Percentiles rank a stretch among this genome's conserved stretches.
Evolutionary conservation across 2,329 filamentous ascomycete genomes (phyloP).

Genomic region (Trichophyton rubrum): DNA sequence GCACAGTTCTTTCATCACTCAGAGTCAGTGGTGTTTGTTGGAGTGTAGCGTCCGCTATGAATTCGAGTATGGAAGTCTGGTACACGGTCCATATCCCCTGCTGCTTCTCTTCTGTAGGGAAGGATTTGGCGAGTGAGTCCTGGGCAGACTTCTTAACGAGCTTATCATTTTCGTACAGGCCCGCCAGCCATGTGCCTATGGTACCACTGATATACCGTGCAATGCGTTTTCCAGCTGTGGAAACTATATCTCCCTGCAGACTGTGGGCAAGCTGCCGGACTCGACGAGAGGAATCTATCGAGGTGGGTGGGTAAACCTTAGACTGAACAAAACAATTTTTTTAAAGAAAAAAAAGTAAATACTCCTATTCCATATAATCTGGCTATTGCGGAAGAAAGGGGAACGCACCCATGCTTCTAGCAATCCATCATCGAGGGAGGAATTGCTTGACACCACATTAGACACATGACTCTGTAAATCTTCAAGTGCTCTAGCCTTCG

Average conservation of each 20-base stretch:
- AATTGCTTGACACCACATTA: slow-evolving; percentile 38
- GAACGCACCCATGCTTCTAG: slow-evolving; percentile 72
- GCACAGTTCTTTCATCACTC: slow-evolving; percentile 79
- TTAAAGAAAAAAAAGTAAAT: slow-evolving; percentile 16
- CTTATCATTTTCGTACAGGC: slow-evolving; percentile 74
- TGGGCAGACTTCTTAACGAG: slow-evolving; percentile 62
- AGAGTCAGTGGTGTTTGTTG: slow-evolving; percentile 69
- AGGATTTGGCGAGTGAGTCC: slow-evolving; percentile 62
- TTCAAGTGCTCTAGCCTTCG: slow-evolving; percentile 80
- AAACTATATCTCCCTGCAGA: slow-evolving; percentile 53
- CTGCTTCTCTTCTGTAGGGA: slow-evolving; percentile 69
- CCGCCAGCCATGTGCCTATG: slow-evolving; percentile 82
- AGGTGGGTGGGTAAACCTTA: slow-evolving; percentile 73
- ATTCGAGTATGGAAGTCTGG: slow-evolving; percentile 67
- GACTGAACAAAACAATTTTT: slow-evolving; percentile 40
- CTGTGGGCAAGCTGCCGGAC: slow-evolving; percentile 78
- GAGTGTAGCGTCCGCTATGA: slow-evolving; percentile 62
- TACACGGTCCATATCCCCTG: slow-evolving; percentile 67
- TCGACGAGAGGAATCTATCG: slow-evolving; percentile 76
- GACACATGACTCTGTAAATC: slow-evolving; percentile 59
- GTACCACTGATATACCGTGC: slow-evolving; percentile 64
- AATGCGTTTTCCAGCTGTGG: slow-evolving; percentile 61
- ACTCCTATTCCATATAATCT: slow-evolving; percentile 26
- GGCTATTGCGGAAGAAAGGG: slow-evolving; percentile 10
- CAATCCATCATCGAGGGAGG: slow-evolving; percentile 65